Percentiles rank a stretch among this genome's conserved stretches.
Conservation (phyloP, 192 early-diverging fungal genomes). For the Phlyctochytrium planicorne region DNA sequence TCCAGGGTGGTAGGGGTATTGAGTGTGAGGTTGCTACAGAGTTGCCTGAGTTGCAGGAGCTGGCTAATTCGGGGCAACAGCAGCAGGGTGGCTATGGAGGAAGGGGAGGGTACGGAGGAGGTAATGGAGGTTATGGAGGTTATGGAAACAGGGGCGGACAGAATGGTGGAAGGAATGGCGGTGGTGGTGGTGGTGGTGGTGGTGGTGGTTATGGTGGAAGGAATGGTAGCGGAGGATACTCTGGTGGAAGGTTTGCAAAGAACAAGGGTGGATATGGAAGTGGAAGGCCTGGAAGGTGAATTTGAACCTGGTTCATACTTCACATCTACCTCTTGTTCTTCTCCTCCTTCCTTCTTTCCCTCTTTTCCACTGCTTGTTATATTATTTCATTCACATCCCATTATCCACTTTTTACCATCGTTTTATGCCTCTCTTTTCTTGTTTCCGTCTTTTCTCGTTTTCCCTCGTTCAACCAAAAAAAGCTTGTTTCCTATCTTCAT, state of each 20-base stretch:
- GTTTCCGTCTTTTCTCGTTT: no score
- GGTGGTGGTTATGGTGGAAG: conserved; percentile 21
- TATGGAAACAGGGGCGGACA: conserved; percentile 28
- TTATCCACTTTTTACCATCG: no score
- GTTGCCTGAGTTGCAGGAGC: conserved; percentile 78
- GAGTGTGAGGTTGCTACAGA: conserved; percentile 66
- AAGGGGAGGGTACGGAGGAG: conserved; percentile 32
- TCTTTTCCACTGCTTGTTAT: no score
- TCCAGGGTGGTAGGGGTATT: conserved; percentile 67
- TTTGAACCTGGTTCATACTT: no score
- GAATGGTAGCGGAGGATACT: conserved; percentile 36
- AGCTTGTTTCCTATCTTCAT: no score
- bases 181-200: conserved; percentile 38
- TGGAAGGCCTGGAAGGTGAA: no score
- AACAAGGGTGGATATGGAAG: no score
- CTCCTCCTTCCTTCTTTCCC: no score
- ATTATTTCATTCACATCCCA: no score
- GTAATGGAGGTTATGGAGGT: conserved; percentile 39
- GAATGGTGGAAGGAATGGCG: conserved; percentile 26
- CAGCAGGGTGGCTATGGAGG: conserved; percentile 18
- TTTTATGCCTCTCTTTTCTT: no score
- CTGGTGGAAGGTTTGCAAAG: conserved; percentile 28
- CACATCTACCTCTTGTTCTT: no score
- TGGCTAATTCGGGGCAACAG: neutral
- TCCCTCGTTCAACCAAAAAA: no score